Conservation (phyloP, 495 filamentous ascomycete species). For the Schizothecium vesticola region DNA sequence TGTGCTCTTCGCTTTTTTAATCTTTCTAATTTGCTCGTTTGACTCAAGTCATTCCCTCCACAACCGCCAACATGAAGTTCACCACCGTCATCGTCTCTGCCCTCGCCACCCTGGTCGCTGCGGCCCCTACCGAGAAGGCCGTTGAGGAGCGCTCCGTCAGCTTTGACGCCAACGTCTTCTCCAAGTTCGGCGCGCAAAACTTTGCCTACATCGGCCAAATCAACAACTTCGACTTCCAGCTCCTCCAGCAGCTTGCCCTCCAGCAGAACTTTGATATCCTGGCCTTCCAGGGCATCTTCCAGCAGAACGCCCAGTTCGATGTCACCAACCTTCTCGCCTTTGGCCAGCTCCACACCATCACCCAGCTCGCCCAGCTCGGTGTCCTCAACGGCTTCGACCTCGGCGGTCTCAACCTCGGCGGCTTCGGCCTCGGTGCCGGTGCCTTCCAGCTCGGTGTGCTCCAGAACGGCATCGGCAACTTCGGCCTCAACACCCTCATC, state of each 20-base stretch:
- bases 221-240: slow-evolving; percentile 38
- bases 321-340: slow-evolving; percentile 36
- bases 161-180: slow-evolving; percentile 36
- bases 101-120: slow-evolving; percentile 36
- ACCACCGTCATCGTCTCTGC: slow-evolving; percentile 35
- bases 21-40: slow-evolving; percentile 33
- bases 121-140: slow-evolving; percentile 29
- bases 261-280: slow-evolving; percentile 25
- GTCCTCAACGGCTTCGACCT: slow-evolving; percentile 43
- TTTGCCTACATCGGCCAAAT: slow-evolving; percentile 44
- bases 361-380: slow-evolving; percentile 39
- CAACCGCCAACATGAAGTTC: slow-evolving; percentile 41
- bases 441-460: slow-evolving; percentile 24
- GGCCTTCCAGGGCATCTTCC: slow-evolving; percentile 35
- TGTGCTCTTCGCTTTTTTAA: slow-evolving; percentile 35
- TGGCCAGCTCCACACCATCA: slow-evolving; percentile 25
- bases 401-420: slow-evolving; percentile 31
- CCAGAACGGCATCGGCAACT: slow-evolving; percentile 33
- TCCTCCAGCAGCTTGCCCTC: slow-evolving; percentile 33
- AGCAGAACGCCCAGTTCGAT: slow-evolving; percentile 37
- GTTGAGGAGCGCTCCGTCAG: slow-evolving; percentile 16
- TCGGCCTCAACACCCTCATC: slow-evolving; percentile 30
- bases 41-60: slow-evolving; percentile 16
- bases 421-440: slow-evolving; percentile 32
- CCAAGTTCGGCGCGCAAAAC: slow-evolving; percentile 33